Percentiles rank a stretch among this genome's conserved stretches.
Evolutionary conservation across 176 grass and related monocot genomes (phyloP).

Genomic region (Rhynchospora pubera): DNA sequence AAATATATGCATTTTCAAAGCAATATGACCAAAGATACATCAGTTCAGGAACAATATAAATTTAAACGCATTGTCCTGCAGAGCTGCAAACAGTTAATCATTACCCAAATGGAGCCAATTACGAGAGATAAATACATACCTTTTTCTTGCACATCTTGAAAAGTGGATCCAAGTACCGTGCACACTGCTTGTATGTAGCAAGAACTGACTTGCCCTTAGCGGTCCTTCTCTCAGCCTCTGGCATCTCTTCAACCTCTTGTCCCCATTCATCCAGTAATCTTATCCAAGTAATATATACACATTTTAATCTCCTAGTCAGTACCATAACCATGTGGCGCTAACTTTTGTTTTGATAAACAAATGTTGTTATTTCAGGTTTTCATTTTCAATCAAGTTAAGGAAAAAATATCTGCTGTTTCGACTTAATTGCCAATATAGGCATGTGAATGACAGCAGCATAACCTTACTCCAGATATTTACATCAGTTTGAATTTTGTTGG

Average conservation of each 20-base stretch:
- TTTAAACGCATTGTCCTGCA: not conserved
- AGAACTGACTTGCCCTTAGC: constrained; percentile 62
- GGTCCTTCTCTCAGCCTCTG: constrained; percentile 49
- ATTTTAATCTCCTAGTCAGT: not conserved
- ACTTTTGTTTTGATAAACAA: not conserved
- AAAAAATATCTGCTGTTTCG: not conserved
- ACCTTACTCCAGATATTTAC: not conserved
- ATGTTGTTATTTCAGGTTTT: not conserved
- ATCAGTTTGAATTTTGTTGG: not conserved
- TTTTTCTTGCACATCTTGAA: constrained; percentile 72
- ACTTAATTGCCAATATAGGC: not conserved
- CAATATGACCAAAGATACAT: not conserved
- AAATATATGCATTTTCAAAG: not conserved
- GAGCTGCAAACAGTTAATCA: too few relatives aligned
- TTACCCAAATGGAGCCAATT: not conserved
- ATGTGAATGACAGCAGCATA: not conserved
- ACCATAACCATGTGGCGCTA: not conserved
- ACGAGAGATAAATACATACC: constrained; percentile 22
- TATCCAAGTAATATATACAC: not conserved
- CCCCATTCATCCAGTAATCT: constrained; percentile 57
- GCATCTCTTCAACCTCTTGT: constrained; percentile 60
- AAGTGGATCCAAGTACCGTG: constrained; percentile 59
- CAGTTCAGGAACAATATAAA: not conserved
- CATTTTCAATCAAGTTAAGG: not conserved
- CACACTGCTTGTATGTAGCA: constrained; percentile 70